phyloP scores from a whole-genome alignment of 768 basidiomycete species.

The Mycena amicta region DNA sequence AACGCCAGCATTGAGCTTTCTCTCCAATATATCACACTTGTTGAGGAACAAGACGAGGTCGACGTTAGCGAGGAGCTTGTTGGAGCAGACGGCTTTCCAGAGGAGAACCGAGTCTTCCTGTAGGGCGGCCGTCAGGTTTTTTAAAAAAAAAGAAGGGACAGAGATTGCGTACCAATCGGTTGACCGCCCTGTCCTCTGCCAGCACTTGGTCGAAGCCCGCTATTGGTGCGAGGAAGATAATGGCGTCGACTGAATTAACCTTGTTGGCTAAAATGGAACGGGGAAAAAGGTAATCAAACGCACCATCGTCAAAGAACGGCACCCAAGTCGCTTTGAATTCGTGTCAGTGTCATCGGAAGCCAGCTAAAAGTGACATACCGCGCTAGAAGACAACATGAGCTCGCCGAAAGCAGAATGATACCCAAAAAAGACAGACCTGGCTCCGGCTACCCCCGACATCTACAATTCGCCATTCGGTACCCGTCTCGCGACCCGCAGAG shows the following conservation, averaged over 20 bases:
- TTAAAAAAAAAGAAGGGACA: no score
- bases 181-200: slow-evolving; percentile 60
- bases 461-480: slow-evolving; percentile 74
- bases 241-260: slow-evolving; percentile 55
- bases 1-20: slow-evolving; percentile 66
- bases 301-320: slow-evolving; percentile 69
- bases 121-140: no score
- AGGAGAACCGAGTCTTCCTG: slow-evolving; percentile 88
- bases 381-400: slow-evolving; percentile 10
- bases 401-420: slow-evolving; percentile 13
- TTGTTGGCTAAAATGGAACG: neutral
- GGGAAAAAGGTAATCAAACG: slow-evolving; percentile 7
- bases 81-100: slow-evolving; percentile 85
- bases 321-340: slow-evolving; percentile 59
- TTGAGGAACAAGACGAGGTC: slow-evolving; percentile 86
- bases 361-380: slow-evolving; percentile 1
- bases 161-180: slow-evolving; percentile 59
- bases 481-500: slow-evolving; percentile 51
- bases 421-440: slow-evolving; percentile 47
- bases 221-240: slow-evolving; percentile 78
- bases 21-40: slow-evolving; percentile 82
- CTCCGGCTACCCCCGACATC: slow-evolving; percentile 80
- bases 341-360: slow-evolving; percentile 3
- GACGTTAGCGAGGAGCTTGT: slow-evolving; percentile 77
- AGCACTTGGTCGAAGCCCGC: slow-evolving; percentile 76